Percentiles rank a stretch among this genome's conserved stretches.
These are phyloP conservation scores for Diplodia intermedia DNA, from an alignment of 2,329 filamentous ascomycete genomes.

Conservation along the genomic window DNA sequence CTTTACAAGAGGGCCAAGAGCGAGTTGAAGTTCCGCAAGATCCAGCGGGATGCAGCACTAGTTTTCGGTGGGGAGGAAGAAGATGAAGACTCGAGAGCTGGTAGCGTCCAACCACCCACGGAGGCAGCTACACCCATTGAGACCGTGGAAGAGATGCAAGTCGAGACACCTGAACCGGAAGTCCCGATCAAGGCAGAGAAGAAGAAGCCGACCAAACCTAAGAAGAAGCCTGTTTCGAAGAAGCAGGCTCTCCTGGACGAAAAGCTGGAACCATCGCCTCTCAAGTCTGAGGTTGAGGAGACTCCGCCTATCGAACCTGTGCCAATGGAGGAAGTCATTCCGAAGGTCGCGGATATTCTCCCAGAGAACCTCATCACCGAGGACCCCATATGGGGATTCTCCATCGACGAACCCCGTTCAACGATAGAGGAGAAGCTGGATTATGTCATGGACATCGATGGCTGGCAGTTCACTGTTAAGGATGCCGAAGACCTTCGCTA, in stretches of 20 bases:
- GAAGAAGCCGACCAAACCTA: constrained; percentile 62
- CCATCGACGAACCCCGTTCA: constrained; percentile 63
- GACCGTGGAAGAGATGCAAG: constrained; percentile 42
- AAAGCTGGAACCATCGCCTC: constrained; percentile 52
- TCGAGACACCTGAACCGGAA: constrained; percentile 46
- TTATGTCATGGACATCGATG: constrained; percentile 72
- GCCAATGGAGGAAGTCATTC: constrained; percentile 38
- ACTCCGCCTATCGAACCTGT: constrained; percentile 13
- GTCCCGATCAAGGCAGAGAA: constrained; percentile 43
- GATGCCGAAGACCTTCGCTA: constrained; percentile 71
- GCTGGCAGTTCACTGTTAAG: constrained; percentile 72
- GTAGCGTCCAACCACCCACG: constrained; percentile 50
- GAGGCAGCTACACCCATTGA: constrained; percentile 58
- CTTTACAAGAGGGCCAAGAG: constrained; percentile 79
- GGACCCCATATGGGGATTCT: constrained; percentile 59
- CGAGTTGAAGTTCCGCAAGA: constrained; percentile 70
- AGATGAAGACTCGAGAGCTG: constrained; percentile 54
- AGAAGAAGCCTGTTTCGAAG: constrained; percentile 72
- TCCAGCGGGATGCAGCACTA: constrained; percentile 84
- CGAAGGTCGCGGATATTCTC: constrained; percentile 45
- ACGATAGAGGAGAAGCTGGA: constrained; percentile 71
- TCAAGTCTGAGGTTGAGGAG: constrained; percentile 52
- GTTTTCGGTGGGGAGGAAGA: constrained; percentile 70
- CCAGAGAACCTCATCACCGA: constrained; percentile 37
- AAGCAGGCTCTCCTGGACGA: constrained; percentile 76